Base-by-base conservation (phyloP, 2,329 filamentous ascomycete genomes). In the Microsporum ferrugineum region DNA sequence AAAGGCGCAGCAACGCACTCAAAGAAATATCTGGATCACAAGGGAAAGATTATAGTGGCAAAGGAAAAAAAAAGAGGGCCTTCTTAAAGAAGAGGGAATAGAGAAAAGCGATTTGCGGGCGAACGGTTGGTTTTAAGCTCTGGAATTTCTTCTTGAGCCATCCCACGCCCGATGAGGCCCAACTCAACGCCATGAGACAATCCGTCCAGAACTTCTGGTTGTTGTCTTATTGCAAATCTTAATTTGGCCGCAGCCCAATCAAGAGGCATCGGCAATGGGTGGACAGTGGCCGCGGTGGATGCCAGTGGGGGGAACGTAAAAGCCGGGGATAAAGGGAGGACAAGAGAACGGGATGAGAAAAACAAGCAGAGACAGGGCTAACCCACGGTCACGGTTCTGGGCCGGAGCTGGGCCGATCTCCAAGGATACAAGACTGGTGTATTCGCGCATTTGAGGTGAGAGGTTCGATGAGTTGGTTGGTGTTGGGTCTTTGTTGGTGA, bases 291-390 rank as follows among this genome's bases (percentile, higher is more conserved):
- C 51, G 51, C 31, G 31, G 51, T 55, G 51, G 51, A 55, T 55
- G 51, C 51, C 51, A 55, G 51, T 55, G 51, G 51, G 51, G 51
- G 51, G 51, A 55, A 23, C 51, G 51, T 31, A 55, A 55, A 51
- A 55, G 51, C 51, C 51, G 51, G 51, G 51, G 51, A 55, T 55
- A 34, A 36, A 55, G 29, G 51, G 51, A 55, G 29, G 51, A 36
- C 14, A 12, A 55, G 31, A 55, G 51, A 55, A 55, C 31, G 51
- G 51, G 51, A 55, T 55, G 51, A 31, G 23, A 29, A 23, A 55
- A 55, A 55, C 51, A 55, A 55, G 51, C 51, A 55, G 51, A 47
- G n/a, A n/a, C 51, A 55, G 51, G 45, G 51, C 51, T 55, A 55
- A 55, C 51, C 51, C 51, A 23, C 51, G 14, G 33, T 55, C 51